Conservation (phyloP, 441 rosid genomes). For the Pelargonium australe region DNA sequence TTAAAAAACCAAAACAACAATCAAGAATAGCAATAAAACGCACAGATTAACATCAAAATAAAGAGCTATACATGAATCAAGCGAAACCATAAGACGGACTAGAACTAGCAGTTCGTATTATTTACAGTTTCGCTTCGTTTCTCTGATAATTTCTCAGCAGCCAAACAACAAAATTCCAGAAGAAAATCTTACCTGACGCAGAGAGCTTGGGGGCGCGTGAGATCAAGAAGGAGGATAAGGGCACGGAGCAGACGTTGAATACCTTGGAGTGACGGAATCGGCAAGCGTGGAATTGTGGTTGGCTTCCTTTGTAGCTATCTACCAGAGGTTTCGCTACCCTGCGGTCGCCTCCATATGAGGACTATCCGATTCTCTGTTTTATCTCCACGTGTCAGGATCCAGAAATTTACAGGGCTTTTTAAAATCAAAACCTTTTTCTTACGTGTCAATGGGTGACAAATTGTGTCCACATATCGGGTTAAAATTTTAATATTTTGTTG, state of each 20-base stretch:
- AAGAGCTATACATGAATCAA: not conserved
- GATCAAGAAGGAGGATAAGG: not conserved
- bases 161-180: not conserved
- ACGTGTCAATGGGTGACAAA: too few relatives aligned
- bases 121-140: not conserved
- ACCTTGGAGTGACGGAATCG: not conserved
- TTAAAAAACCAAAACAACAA: not conserved
- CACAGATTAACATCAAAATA: not conserved
- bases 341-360: not conserved
- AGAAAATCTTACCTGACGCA: not conserved
- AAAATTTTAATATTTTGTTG: too few relatives aligned
- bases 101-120: not conserved
- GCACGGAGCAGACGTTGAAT: not conserved
- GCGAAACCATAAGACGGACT: not conserved
- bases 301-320: not conserved
- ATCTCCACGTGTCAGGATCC: not conserved
- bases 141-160: not conserved
- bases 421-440: too few relatives aligned
- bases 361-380: not conserved
- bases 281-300: slow-evolving; percentile 1
- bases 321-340: not conserved
- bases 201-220: not conserved
- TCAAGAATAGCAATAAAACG: not conserved
- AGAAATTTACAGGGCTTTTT: too few relatives aligned
- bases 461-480: too few relatives aligned